These are phyloP conservation scores for Clonostachys solani DNA, from an alignment of 2,329 filamentous ascomycete species.

Conservation along the genomic window DNA sequence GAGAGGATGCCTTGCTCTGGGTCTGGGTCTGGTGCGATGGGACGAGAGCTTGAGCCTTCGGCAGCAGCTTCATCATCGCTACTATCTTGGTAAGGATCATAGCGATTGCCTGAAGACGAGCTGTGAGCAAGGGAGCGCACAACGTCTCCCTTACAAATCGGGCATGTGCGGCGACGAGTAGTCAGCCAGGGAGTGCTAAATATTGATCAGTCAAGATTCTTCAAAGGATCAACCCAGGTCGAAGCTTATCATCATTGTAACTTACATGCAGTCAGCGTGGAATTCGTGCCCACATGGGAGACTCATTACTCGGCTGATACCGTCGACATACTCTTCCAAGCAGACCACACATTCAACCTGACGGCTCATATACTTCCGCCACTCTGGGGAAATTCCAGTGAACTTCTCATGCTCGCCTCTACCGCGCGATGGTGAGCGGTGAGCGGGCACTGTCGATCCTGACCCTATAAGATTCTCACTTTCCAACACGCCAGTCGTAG, in stretches of 20 bases:
- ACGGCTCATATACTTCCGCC: slow-evolving; percentile 63
- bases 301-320: slow-evolving; percentile 93
- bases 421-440: slow-evolving; percentile 24
- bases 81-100: slow-evolving; percentile 52
- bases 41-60: slow-evolving; percentile 20
- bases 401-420: slow-evolving; percentile 44
- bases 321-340: slow-evolving; percentile 92
- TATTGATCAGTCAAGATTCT: slow-evolving; percentile 9
- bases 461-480: slow-evolving; percentile 38
- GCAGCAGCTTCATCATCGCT: slow-evolving; percentile 38
- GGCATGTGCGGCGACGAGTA: slow-evolving; percentile 91
- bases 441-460: slow-evolving; percentile 33
- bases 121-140: slow-evolving; percentile 63
- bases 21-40: slow-evolving; percentile 22
- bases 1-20: slow-evolving; percentile 35
- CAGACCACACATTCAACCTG: slow-evolving; percentile 93
- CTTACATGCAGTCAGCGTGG: slow-evolving; percentile 97
- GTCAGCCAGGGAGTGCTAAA: slow-evolving; percentile 91
- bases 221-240: slow-evolving; percentile 1
- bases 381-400: slow-evolving; percentile 39
- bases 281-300: slow-evolving; percentile 97
- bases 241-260: slow-evolving; percentile 17
- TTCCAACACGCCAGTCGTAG: slow-evolving; percentile 56
- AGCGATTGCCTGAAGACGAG: slow-evolving; percentile 44
- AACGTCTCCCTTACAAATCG: slow-evolving; percentile 97